A percentile compares a stretch with the other conserved stretches of the same genome.
phyloP scores from a whole-genome alignment of 2,329 filamentous ascomycete genomes.

The Hymenoscyphus infarciens region DNA sequence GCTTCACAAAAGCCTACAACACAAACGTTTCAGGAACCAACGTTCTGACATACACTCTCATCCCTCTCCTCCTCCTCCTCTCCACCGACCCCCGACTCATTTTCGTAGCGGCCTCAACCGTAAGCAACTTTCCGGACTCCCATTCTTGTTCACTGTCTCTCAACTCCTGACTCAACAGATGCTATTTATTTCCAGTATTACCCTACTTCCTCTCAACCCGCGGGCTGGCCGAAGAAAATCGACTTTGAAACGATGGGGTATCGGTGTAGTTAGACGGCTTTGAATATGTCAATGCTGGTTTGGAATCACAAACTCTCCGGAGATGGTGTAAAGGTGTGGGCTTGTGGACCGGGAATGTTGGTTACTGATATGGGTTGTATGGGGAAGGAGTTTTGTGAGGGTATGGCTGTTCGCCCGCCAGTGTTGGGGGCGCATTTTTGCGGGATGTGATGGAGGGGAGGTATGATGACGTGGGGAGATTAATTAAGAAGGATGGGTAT shows the following conservation, averaged over 20 bases:
- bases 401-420: slow-evolving; percentile 35
- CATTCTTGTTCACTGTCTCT: no score
- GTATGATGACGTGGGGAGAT: slow-evolving; percentile 41
- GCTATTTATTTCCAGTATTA: not conserved
- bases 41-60: slow-evolving; percentile 36
- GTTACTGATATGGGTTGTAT: slow-evolving; percentile 44
- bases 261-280: slow-evolving; percentile 41
- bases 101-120: slow-evolving; percentile 46
- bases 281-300: slow-evolving; percentile 49
- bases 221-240: slow-evolving; percentile 42
- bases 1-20: slow-evolving; percentile 41
- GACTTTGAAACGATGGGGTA: slow-evolving; percentile 34
- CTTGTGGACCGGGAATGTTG: slow-evolving; percentile 46
- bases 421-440: slow-evolving; percentile 40
- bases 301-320: slow-evolving; percentile 43
- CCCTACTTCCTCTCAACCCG: slow-evolving; percentile 14
- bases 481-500: slow-evolving; percentile 29
- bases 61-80: slow-evolving; percentile 44
- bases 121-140: no score
- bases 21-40: slow-evolving; percentile 43
- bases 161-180: no score
- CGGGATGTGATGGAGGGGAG: slow-evolving; percentile 41
- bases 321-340: slow-evolving; percentile 51
- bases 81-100: slow-evolving; percentile 43
- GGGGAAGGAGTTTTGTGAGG: slow-evolving; percentile 17